phyloP scores from a whole-genome alignment of 768 basidiomycete species.

The Basidioascus undulatus region DNA sequence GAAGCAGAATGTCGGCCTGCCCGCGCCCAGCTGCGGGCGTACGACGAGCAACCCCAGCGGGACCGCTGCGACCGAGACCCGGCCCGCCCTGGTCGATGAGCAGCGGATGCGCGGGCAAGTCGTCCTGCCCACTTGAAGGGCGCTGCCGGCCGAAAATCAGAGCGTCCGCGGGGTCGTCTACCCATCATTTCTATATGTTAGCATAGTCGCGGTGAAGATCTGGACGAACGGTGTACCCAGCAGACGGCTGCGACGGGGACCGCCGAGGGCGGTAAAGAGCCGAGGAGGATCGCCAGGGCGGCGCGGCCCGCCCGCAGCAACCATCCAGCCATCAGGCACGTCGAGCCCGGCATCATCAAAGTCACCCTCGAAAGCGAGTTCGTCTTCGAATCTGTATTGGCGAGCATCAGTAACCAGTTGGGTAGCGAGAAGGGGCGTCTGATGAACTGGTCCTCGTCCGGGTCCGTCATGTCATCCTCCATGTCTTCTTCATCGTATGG shows the following conservation, averaged over 20 bases:
- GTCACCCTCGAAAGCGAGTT: too few species aligned
- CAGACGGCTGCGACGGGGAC: neutral
- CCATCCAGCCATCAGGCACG: too few species aligned
- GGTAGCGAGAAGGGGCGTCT: too few species aligned
- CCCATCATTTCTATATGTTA: too few species aligned
- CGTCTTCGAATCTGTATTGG: too few species aligned
- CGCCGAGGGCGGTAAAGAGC: slow-evolving; percentile 7
- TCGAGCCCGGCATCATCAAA: too few species aligned
- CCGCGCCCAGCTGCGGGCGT: slow-evolving; percentile 20
- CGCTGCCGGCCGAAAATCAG: slow-evolving; percentile 7
- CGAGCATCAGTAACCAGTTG: too few species aligned
- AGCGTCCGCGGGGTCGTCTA: slow-evolving; percentile 6
- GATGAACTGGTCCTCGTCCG: too few species aligned
- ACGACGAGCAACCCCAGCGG: slow-evolving; percentile 22
- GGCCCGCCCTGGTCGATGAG: slow-evolving; percentile 28
- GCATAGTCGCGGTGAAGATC: neutral
- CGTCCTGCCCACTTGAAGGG: neutral
- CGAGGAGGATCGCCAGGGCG: too few species aligned
- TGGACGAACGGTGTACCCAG: neutral
- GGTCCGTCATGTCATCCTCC: too few species aligned
- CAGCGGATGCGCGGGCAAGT: slow-evolving; percentile 51
- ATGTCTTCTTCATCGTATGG: too few species aligned
- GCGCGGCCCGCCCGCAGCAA: too few species aligned
- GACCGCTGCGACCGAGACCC: slow-evolving; percentile 23
- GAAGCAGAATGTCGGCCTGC: slow-evolving; percentile 33